A percentile compares a stretch with the other conserved stretches of the same genome.
These are phyloP conservation scores for Nemophila menziesii DNA, from an alignment of 257 asterid genomes.

Conservation along the genomic window DNA sequence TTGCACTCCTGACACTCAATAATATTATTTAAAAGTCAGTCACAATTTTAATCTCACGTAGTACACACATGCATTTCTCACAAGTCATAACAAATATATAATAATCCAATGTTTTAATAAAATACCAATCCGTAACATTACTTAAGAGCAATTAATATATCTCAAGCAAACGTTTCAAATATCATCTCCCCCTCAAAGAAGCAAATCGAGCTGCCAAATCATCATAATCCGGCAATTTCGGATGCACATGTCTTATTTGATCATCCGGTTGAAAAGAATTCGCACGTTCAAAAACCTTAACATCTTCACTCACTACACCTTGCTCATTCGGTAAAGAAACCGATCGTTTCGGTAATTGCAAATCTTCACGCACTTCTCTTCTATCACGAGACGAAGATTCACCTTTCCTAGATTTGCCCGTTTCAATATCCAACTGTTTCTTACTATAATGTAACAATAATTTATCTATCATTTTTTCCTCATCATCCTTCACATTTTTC, in stretches of 20 bases:
- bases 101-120: no score
- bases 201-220: slow-evolving; percentile 89
- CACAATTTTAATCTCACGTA: slow-evolving; percentile 7
- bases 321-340: slow-evolving; percentile 59
- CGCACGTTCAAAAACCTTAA: slow-evolving; percentile 48
- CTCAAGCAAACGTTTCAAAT: not conserved
- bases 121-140: not conserved
- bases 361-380: slow-evolving; percentile 18
- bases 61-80: no score
- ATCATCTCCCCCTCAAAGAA: slow-evolving; percentile 58
- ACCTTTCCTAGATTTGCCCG: slow-evolving; percentile 31
- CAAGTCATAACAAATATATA: no score
- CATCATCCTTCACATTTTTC: slow-evolving; percentile 38
- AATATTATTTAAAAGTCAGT: no score
- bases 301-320: slow-evolving; percentile 21
- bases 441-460: slow-evolving; percentile 79
- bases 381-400: slow-evolving; percentile 32
- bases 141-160: not conserved
- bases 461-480: slow-evolving; percentile 74
- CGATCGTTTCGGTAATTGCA: slow-evolving; percentile 46
- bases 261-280: slow-evolving; percentile 65
- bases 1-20: no score
- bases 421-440: slow-evolving; percentile 48
- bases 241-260: slow-evolving; percentile 82
- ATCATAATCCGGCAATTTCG: slow-evolving; percentile 86